Conservation (phyloP, 192 early-diverging fungal species). For the Backusella tarrabulga region DNA sequence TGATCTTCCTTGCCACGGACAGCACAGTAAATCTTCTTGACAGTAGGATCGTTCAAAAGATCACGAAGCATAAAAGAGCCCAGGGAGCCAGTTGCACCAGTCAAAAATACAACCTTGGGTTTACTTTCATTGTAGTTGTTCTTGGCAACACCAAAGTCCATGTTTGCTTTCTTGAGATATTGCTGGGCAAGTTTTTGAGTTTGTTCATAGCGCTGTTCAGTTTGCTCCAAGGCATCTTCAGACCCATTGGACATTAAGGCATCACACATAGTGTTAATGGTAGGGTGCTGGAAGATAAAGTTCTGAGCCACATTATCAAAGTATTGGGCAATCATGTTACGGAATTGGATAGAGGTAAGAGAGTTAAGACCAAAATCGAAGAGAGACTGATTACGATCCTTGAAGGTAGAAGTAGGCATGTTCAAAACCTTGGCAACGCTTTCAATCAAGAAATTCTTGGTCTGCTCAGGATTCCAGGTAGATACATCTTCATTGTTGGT, state of each 20-base stretch:
- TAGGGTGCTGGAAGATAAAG: slow-evolving; percentile 30
- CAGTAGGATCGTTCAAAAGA: slow-evolving; percentile 17
- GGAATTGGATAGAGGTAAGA: slow-evolving; percentile 21
- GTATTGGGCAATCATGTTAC: slow-evolving; percentile 12
- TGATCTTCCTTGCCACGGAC: slow-evolving; percentile 24
- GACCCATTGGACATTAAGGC: neutral
- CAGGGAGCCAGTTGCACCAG: slow-evolving; percentile 38
- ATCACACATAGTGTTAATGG: slow-evolving; percentile 1
- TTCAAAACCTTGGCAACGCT: slow-evolving; percentile 13
- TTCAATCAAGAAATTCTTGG: slow-evolving; percentile 6
- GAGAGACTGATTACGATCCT: slow-evolving; percentile 9
- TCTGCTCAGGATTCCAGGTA: neutral
- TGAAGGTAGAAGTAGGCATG: neutral
- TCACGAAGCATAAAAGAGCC: slow-evolving; percentile 30
- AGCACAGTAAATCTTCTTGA: slow-evolving; percentile 31
- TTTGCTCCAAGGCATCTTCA: neutral
- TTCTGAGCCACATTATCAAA: slow-evolving; percentile 23
- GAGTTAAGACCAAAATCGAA: slow-evolving; percentile 35
- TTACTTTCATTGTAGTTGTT: neutral
- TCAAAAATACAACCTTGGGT: slow-evolving; percentile 27
- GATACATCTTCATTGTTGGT: neutral
- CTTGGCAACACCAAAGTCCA: slow-evolving; percentile 12
- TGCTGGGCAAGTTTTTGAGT: slow-evolving; percentile 10
- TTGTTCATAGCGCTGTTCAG: neutral
- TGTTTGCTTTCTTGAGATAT: slow-evolving; percentile 16